Base-by-base conservation (phyloP, 139 green algal genomes). In the Desmodesmus armatus region DNA sequence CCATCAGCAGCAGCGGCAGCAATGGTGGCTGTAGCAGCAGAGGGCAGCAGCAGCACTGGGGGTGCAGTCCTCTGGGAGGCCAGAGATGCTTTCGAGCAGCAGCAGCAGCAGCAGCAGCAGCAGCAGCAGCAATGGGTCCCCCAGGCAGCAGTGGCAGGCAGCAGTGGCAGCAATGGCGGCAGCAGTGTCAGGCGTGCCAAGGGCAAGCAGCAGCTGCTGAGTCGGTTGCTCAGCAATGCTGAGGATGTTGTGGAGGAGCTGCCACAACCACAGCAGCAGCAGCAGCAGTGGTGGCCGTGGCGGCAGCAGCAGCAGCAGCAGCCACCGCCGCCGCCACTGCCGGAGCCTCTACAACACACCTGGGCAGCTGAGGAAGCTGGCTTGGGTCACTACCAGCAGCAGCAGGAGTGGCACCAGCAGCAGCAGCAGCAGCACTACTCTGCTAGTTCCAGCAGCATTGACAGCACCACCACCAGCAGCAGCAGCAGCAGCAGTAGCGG, bases 361-460 rank as follows among this genome's bases (percentile, higher is more conserved):
- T n/a, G n/a, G n/a, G n/a, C n/a, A n/a, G n/a, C n/a, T n/a, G n/a
- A n/a, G n/a, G n/a, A 72, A 41, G 29, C 63, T 72, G 7, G 9
- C 47, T 13, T 13, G 9, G 13, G 47, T 13, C 47, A 55, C 47
- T 55, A 21, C 47, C 47, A 7, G 47, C 47, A 21, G 47, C 47
- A 21, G 47, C n/a, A 19, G 29, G 35, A 17, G 6, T 19, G 25
- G 37, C 15, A 75, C 9, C 63, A 72, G 29, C 63, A 72, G 37
- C 67, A 75, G 37, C 66, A 75, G 67, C 67, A 75, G 58, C 58
- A 67, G 58, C 25, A 13, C 7, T 31, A 72, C n/a, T n/a, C 47
- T 55, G 47, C 47, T 55, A 13, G 9, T 55, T 7, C 47, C 13
- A 13, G 9, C 47, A 72, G 9, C 29, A 72, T 23, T 1, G 29